Evolutionary conservation across 768 basidiomycete species (phyloP).

Genomic region (Calocera cornea): DNA sequence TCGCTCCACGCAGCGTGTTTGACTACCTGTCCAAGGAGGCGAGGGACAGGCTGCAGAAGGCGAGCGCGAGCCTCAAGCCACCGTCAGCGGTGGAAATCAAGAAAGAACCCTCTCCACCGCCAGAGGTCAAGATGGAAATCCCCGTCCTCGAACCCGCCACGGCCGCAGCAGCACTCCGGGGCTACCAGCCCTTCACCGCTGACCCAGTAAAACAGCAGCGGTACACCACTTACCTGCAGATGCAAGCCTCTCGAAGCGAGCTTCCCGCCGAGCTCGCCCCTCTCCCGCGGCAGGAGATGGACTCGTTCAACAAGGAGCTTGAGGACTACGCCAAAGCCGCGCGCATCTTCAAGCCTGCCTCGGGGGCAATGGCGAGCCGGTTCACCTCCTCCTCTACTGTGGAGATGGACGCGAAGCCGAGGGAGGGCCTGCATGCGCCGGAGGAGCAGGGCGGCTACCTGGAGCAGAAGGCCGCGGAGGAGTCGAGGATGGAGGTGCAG

Average conservation of each 20-base stretch:
- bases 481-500: conserved; percentile 37
- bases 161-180: conserved; percentile 73
- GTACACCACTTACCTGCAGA: conserved; percentile 67
- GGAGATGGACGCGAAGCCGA: conserved; percentile 46
- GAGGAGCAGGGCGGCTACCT: conserved; percentile 30
- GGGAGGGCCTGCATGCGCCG: conserved; percentile 59
- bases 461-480: conserved; percentile 27
- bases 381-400: conserved; percentile 71
- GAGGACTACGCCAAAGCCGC: conserved; percentile 80
- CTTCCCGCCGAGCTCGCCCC: conserved; percentile 36
- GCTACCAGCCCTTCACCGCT: conserved; percentile 77
- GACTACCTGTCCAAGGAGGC: conserved; percentile 91
- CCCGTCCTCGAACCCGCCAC: conserved; percentile 60
- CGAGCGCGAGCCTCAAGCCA: conserved; percentile 22
- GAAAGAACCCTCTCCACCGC: conserved; percentile 16
- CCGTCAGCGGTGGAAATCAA: neutral
- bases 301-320: conserved; percentile 70
- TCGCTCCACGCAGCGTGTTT: conserved; percentile 72
- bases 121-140: conserved; percentile 32
- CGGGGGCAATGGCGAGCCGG: conserved; percentile 85
- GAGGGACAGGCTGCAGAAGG: conserved; percentile 61
- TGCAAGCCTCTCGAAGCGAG: conserved; percentile 41
- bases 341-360: conserved; percentile 77
- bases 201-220: conserved; percentile 71
- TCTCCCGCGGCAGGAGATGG: conserved; percentile 42